phyloP scores from a whole-genome alignment of 108 stramenopile genomes.

The Cyclotella sp. region DNA sequence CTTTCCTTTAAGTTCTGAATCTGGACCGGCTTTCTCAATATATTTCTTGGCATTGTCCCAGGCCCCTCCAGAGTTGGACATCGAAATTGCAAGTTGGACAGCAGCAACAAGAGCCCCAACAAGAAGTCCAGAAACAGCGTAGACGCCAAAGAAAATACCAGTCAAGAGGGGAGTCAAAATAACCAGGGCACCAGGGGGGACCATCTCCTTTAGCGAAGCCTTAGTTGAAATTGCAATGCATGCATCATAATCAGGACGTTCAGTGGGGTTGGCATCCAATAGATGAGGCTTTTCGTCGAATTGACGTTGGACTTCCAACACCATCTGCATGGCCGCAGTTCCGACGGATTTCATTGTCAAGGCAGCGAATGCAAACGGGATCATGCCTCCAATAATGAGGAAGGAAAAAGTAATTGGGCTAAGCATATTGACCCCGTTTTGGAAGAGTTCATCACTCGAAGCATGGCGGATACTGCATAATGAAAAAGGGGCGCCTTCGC shows the following conservation, averaged over 20 bases:
- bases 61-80: conserved; percentile 99
- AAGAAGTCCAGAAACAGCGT: conserved; percentile 95
- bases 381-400: conserved; percentile 97
- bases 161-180: conserved; percentile 97
- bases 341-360: conserved; percentile 99
- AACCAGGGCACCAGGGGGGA: conserved; percentile 96
- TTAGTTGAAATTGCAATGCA: conserved; percentile 98
- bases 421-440: conserved; percentile 90
- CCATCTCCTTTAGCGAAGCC: conserved; percentile 95
- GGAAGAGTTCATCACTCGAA: conserved; percentile 64
- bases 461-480: conserved; percentile 69
- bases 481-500: neutral
- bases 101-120: conserved; percentile 92
- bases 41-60: conserved; percentile 99
- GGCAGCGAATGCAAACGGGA: conserved; percentile 98
- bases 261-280: conserved; percentile 91
- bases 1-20: conserved; percentile 92
- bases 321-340: conserved; percentile 97
- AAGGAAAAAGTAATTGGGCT: conserved; percentile 96
- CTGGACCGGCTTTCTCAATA: conserved; percentile 91
- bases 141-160: conserved; percentile 96
- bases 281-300: conserved; percentile 95
- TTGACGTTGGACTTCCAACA: conserved; percentile 97
- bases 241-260: conserved; percentile 92
- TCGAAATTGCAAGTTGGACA: conserved; percentile 96